Base-by-base conservation (phyloP, 176 grass and related monocot species). In the Cocos nucifera region DNA sequence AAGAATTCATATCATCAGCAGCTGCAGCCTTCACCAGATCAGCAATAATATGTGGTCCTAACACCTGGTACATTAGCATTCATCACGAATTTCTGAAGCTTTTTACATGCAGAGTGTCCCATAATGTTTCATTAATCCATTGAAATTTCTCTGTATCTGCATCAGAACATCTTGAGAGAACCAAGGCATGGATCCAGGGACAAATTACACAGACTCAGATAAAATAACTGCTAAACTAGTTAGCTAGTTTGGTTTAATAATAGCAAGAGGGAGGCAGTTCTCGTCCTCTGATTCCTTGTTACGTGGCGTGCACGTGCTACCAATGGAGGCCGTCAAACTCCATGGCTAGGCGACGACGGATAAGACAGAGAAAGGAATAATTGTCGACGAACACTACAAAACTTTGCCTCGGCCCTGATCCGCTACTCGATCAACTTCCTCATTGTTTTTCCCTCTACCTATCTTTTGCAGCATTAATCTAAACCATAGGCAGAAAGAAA, bases 281-380 rank as follows among this genome's bases (percentile, higher is more conserved):
- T 22, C 15, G 28, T 0, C 15, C 28, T 15, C 61, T 52, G 56
- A 76, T 35, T 76, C 49, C 64, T 76, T 67, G 54, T 16, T 1
- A 28, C 50, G 67, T 23, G 35, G 49, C 59, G 22, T 56, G 75
- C 78, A 85, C 82, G 63, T 86, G 79, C 51, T 61, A 29, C 27
- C 19, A 68, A 51, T 73, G 79, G 57, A 68, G 39, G 35, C 49
- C 26, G 59, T 28, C 73, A 39, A 64, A 18, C 62, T 59, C 74
- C 70, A 53, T 55, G 21, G 69, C 69, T 74, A 83, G 72, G 54
- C 64, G 79, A 91, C 88, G 81, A 16, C 54, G 54, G 9, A 79
- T 70, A 66, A 71, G 79, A 86, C 79, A 80, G 53, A 20, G 66
- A 64, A 73, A 72, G 73, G 83, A 86, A 91, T 83, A 83, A 67